Base-by-base conservation (phyloP, 2,329 filamentous ascomycete species). In the Trichophyton schoenleinii region DNA sequence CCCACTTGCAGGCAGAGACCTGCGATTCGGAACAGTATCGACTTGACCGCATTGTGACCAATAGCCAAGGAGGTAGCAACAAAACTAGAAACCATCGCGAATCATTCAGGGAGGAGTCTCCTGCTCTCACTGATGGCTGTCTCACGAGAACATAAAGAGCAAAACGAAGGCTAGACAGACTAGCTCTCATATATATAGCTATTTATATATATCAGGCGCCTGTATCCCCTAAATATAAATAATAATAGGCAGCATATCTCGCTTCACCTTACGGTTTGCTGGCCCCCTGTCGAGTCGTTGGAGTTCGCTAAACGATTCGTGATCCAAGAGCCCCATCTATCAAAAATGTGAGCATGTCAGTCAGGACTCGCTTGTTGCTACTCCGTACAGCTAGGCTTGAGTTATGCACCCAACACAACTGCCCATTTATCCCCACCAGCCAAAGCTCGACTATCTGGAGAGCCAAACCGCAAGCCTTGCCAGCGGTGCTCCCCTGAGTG, bases 31-130 rank as follows among this genome's bases (percentile, higher is more conserved):
- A 63, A 63, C 22, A 63, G 60, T 52, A 63, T 63, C 2, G 62
- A 61, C 41, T 63, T 63, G 58, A 63, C 62, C 18, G 34, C 62
- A 63, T 63, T 63, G 42, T 63, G 62, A 28, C 62, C 58, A 44
- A 63, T 42, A 53, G 57, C 62, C 15, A 63, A 62, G 1, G 62
- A 58, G 20, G 62, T 62, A 41, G 31, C 57, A 15, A 62, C 44
- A 53, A 63, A 63, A 34, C 55, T 57, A 4, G 55, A 7, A 38
- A 60, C 55, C 62, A 63, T 63, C 4, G 25, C 31, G 25, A 46
- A 48, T n/a, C 9, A 15, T 38, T 13, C 11, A 13, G 34, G 13
- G n/a, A 25, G 18, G 34, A 31, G 38, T 13, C 53, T 36, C 31
- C 28, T 25, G 46, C 46, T 9, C 6, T 13, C 20, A 9, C 18